Base-by-base conservation (phyloP, 768 basidiomycete species). In the Collybiopsis luxurians region DNA sequence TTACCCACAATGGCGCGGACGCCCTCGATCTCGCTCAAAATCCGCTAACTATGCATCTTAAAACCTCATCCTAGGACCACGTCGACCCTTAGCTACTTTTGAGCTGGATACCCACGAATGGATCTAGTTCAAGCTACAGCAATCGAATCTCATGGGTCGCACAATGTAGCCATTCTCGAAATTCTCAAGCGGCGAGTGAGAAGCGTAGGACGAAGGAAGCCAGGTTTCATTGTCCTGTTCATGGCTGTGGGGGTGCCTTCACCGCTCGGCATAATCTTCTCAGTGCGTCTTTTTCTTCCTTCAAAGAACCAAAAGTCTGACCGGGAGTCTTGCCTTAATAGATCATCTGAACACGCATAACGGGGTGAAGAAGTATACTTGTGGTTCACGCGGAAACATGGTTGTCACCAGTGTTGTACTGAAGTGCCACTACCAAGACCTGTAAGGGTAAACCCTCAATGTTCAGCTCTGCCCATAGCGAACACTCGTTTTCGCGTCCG, bases 301-400 rank as follows among this genome's bases (percentile, higher is more conserved):
- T n/a, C 5, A 6, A n/a, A 5, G n/a, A n/a, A n/a, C n/a, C n/a
- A n/a, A n/a, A n/a, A n/a, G n/a, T n/a, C n/a, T n/a, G n/a, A n/a
- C n/a, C n/a, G n/a, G n/a, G n/a, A n/a, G n/a, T n/a, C n/a, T n/a
- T n/a, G n/a, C n/a, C n/a, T n/a, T n/a, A n/a, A n/a, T n/a, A n/a
- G 51, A 53, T 42, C 51, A 53, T 42, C n/a, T 12, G 23, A 40
- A 53, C 36, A 39, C 51, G 10, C 51, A 53, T 30, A 15, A 40
- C 17, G 17, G 13, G 11, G 28, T 53, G 5, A 19, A 36, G 0
- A 27, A 40, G 0, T 53, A 39, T 27, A 17, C 15, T 15, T 53
- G 51, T 13, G 28, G 6, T 21, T 21, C 7, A 0, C 26, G 51
- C n/a, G 13, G 26, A 12, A 27, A 12, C 12, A 30, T 5, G 12